Conservation (phyloP, 2,329 filamentous ascomycete species). For the Tolypocladium tundrense region DNA sequence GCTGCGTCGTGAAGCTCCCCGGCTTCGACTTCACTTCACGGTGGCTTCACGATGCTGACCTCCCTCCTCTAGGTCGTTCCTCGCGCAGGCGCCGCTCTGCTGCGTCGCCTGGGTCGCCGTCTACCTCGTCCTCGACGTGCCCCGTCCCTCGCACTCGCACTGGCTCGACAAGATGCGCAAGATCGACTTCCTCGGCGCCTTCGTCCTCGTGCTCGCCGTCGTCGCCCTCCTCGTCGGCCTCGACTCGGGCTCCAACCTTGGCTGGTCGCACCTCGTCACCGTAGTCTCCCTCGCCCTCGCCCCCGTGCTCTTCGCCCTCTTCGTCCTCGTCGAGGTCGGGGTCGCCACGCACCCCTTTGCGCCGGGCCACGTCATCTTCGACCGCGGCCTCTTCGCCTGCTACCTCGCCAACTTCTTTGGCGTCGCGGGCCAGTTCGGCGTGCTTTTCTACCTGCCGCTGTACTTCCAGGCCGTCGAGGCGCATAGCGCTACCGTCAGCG, state of each 20-base stretch:
- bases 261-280: constrained; percentile 52
- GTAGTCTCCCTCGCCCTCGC: constrained; percentile 46
- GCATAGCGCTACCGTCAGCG: constrained; percentile 52
- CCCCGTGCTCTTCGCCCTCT: constrained; percentile 50
- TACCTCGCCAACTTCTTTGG: constrained; percentile 66
- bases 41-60: too few species aligned
- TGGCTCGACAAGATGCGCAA: constrained; percentile 56
- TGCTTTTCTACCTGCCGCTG: constrained; percentile 64
- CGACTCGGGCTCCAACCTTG: constrained; percentile 62
- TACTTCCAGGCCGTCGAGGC: constrained; percentile 67
- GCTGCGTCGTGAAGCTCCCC: too few species aligned
- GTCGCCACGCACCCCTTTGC: constrained; percentile 64
- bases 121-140: constrained; percentile 50
- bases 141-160: constrained; percentile 48
- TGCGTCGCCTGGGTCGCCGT: constrained; percentile 55
- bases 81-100: constrained; percentile 60
- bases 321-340: constrained; percentile 57
- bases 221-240: constrained; percentile 57
- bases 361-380: constrained; percentile 62
- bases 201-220: constrained; percentile 55
- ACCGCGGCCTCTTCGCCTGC: constrained; percentile 53
- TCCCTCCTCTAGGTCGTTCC: constrained; percentile 48
- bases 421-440: constrained; percentile 44
- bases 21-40: too few species aligned
- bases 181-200: constrained; percentile 65